Base-by-base conservation (phyloP, 495 filamentous ascomycete genomes). In the Cercophora newfieldiana region DNA sequence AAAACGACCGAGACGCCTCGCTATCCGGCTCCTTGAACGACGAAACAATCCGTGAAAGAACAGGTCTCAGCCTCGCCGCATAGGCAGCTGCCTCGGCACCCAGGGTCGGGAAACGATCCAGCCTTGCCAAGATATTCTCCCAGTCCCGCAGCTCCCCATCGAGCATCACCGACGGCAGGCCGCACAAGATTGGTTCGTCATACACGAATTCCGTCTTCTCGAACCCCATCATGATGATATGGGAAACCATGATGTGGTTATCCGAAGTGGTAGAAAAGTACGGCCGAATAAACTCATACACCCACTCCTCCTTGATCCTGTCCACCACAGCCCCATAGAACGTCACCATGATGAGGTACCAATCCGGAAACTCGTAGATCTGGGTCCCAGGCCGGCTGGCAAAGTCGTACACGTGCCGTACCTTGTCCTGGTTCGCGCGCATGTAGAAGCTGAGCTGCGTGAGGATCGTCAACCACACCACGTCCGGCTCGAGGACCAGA, bases 261-360 rank as follows among this genome's bases (percentile, higher is more conserved):
- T 53, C 50, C 21, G 19, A 3, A 14, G 50, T 53, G 16, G 50
- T 53, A 2, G 21, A 24, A 14, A 53, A 53, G 22, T 53, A 26
- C 50, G 50, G 50, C 50, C 6, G 21, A 7, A 53, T 24, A 22
- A 22, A 53, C 50, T 53, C 50, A 53, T 53, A 53, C 50, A 53
- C 50, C 50, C 50, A 53, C 12, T 53, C 50, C 25, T 8, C 50
- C 7, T 19, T n/a, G 2, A 53, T 19, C 21, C 50, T 2, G 12
- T 53, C 25, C 50, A 22, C n/a, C 50, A 53, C 50, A 1, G 5
- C 50, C n/a, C 50, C 50, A 19, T 53, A 53, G 2, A 53, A 22
- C n/a, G 50, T 24, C 19, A 53, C 50, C 50, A 53, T 53, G 21
- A 53, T 53, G 8, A 53, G 50, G 22, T 53, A 53, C 50, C 50